Evolutionary conservation across 139 green algal species (phyloP), one percentile per base, ranked within the genome.

Genomic region (Limnomonas spitsbergensis): DNA sequence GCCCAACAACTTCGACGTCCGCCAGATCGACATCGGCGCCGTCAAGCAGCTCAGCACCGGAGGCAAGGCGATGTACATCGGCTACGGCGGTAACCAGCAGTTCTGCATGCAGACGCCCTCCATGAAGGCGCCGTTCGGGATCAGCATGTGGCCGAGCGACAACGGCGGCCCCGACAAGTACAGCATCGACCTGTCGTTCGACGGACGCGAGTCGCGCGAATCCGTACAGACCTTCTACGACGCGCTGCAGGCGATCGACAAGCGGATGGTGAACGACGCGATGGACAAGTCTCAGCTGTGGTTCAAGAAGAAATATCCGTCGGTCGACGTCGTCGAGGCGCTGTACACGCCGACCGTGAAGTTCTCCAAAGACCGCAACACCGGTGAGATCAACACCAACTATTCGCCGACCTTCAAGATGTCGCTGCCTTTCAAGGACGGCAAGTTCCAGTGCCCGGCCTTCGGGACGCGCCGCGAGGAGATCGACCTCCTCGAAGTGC

Each of bases 321-420:
- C 34, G 9, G 42, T 53, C 32, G 69, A 75, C 6, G 69, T 75
- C 35, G 36, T 75, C 26, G 38, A 34, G 6, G 38, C 39, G 31
- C 6, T 78, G 26, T 78, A 67, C 72, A 39, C 39, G 38, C 72
- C 38, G 31, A 67, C n/a, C 39, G 6, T 78, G 24, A 32, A 52
- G 32, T 75, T 52, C 69, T 29, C 32, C 35, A 75, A 75, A 29
- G 69, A 75, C 69, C 7, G 26, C 24, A n/a, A 54, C 9, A 75
- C 69, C 7, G 69, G 72, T 38, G 39, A 78, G 72, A 67, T 69
- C 38, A 68, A 6, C 38, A 6, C 20, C 38, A 6, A 34, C 4
- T 78, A 78, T 37, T 4, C 72, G 40, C 72, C 72, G 40, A 78
- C 38, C 26, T 42, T 78, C 72, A 66, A 67, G 26, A 27, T 78